Base-by-base conservation (phyloP, 1,284 basidiomycete genomes). In the Cerioporus squamosus region DNA sequence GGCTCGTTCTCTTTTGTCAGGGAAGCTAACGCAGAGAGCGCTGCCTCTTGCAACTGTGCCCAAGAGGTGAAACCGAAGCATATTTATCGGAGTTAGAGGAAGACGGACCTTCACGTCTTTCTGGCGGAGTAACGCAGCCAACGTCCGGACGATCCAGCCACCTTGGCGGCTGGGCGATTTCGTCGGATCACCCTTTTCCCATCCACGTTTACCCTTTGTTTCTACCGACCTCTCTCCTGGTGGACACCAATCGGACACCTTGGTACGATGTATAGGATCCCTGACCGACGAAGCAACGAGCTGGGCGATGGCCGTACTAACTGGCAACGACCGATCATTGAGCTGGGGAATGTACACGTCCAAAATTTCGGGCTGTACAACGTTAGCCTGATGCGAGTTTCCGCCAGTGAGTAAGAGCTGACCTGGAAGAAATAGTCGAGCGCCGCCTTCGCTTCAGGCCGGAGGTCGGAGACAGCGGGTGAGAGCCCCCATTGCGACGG, bases 291-390 rank as follows among this genome's bases (percentile, higher is more conserved):
- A 75, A 0, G 79, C 80, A 0, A 92, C 70, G 26, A 90, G 77
- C 59, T 86, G 84, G 0, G 85, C 83, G 12, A 88, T 81, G 2
- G 79, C 78, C 2, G 77, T 77, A 4, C 73, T 76, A 3, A 76
- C 73, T 60, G 78, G 76, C 0, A 70, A 53, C 2, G 78, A 75
- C 1, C 74, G 53, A 57, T 81, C 77, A 1, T 72, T 70, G 14
- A 91, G 77, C 2, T 90, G 75, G 0, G 90, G 89, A 0, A 92
- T 78, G 64, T 82, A 88, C 0, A 86, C 74, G 58, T 92, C 88
- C 5, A 91, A 70, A 2, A 82, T 81, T 33, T 88, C 83, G 14
- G 75, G 69, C 84, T 88, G 58, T 4, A 42, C n/a, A 42, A 60
- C 48, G 14, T 23, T 4, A 39, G 14, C 39, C 55, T 26, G 50